These are phyloP conservation scores for Kodamaea kakaduensis DNA, from an alignment of 805 yeast genomes.

Conservation along the genomic window DNA sequence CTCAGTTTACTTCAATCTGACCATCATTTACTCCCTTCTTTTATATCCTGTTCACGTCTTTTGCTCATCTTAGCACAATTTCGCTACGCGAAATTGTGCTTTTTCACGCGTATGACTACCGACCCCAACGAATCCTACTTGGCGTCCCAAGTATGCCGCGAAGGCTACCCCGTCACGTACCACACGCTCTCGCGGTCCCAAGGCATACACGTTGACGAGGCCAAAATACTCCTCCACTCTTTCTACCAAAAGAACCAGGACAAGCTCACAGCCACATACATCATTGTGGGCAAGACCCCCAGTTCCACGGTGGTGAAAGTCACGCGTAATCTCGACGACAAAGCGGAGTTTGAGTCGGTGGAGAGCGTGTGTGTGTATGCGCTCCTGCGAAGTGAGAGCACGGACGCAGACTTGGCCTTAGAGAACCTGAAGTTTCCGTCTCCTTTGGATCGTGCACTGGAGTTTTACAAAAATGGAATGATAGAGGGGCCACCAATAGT, in stretches of 20 bases:
- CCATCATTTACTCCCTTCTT: too few relatives aligned
- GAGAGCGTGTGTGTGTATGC: constrained; percentile 39
- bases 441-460: constrained; percentile 14
- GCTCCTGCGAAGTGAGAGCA: constrained; percentile 16
- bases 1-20: too few relatives aligned
- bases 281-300: constrained; percentile 34
- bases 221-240: constrained; percentile 37
- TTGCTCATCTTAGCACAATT: too few relatives aligned
- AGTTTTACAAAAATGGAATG: constrained; percentile 27
- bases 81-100: too few relatives aligned
- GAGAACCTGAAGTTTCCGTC: constrained; percentile 16
- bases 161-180: constrained; percentile 34
- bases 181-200: constrained; percentile 39
- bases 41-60: too few relatives aligned
- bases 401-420: constrained; percentile 18
- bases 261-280: constrained; percentile 37
- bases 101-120: constrained; percentile 9
- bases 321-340: constrained; percentile 18
- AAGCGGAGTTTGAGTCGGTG: constrained; percentile 23
- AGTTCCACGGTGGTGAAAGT: constrained; percentile 17
- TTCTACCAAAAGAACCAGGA: constrained; percentile 35
- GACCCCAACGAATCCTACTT: constrained; percentile 25
- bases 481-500: constrained; percentile 27
- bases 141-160: constrained; percentile 22
- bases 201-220: constrained; percentile 32